Evolutionary conservation across 495 filamentous ascomycete genomes (phyloP), one percentile per base, ranked within the genome.

Genomic region (Emericellopsis terricola): DNA sequence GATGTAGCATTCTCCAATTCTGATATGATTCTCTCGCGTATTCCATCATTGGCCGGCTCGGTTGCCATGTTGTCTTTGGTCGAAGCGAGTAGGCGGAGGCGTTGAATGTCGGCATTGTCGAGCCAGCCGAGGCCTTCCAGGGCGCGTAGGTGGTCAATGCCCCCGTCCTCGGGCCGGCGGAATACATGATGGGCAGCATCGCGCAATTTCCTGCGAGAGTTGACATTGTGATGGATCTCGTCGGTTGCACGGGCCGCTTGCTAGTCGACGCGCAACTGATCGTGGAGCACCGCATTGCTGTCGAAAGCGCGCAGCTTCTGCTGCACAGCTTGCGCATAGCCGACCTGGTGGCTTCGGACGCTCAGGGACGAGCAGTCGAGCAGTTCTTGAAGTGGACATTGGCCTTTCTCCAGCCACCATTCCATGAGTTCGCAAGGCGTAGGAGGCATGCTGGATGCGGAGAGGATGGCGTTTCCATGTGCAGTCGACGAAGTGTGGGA

Each of bases 381-480:
- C 14, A 35, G 21, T 4, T 28, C 21, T 14, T 23, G 17, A 10
- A 35, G 21, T 8, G 20, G 3, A 8, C 18, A 19, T 8, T 24
- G 21, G 14, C 33, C 23, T 8, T 9, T 27, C 13, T 15, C 24
- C n/a, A 35, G 33, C 33, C 33, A 35, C 33, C 33, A 35, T 6
- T 26, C 23, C 14, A 26, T 23, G 19, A 35, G 21, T 5, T 35
- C 24, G 15, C 17, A 15, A 11, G 33, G 19, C 4, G 33, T 35
- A 23, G 16, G 21, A 17, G 33, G 33, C 33, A 35, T 35, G 10
- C 8, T 16, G 31, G 3, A 13, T n/a, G 18, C 8, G 15, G 15
- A 7, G 16, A 13, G 31, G 17, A 21, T 33, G 13, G 11, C 15
- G 10, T 7, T 31, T 14, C 15, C 10, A 19, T n/a, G 4, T 1